These are phyloP conservation scores for Talaromyces sp. DNA, from an alignment of 2,329 filamentous ascomycete species.

Conservation along the genomic window DNA sequence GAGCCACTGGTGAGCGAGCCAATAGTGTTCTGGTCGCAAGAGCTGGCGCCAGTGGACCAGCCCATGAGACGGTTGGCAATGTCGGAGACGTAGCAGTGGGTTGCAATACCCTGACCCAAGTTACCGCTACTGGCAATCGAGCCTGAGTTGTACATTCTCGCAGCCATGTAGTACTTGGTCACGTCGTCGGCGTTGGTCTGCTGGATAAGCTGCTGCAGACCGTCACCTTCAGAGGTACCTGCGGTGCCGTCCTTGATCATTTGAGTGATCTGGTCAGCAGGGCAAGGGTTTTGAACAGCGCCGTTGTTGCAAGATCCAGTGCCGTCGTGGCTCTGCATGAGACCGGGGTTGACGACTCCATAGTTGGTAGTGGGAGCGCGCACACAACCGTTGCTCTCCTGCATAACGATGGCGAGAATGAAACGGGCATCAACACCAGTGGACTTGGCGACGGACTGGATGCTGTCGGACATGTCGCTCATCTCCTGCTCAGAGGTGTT, in stretches of 20 bases:
- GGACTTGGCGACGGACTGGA: constrained; percentile 24
- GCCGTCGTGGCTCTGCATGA: constrained; percentile 38
- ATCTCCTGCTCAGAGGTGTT: constrained; percentile 17
- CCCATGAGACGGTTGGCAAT: constrained; percentile 46
- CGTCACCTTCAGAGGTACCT: constrained; percentile 22
- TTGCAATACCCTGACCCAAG: constrained; percentile 32
- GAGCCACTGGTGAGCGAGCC: neutral
- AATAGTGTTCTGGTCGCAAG: neutral
- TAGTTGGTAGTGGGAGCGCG: constrained; percentile 33
- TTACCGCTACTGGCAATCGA: constrained; percentile 20
- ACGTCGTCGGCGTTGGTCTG: constrained; percentile 13
- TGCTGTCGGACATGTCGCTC: constrained; percentile 22
- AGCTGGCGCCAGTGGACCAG: constrained; percentile 25
- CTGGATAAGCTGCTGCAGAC: constrained; percentile 22
- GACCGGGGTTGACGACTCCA: constrained; percentile 34
- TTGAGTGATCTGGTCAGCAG: constrained; percentile 15
- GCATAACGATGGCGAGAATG: constrained; percentile 36
- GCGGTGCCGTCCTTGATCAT: constrained; percentile 27
- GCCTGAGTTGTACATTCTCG: constrained; percentile 33
- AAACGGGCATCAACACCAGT: constrained; percentile 30
- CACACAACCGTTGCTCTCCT: constrained; percentile 37
- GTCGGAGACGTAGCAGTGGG: constrained; percentile 48
- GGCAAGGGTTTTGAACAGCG: constrained; percentile 5
- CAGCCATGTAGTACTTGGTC: constrained; percentile 17
- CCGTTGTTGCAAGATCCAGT: constrained; percentile 25